Conservation (phyloP, 371 early-diverging fungal species). For the Gilbertella persicaria region DNA sequence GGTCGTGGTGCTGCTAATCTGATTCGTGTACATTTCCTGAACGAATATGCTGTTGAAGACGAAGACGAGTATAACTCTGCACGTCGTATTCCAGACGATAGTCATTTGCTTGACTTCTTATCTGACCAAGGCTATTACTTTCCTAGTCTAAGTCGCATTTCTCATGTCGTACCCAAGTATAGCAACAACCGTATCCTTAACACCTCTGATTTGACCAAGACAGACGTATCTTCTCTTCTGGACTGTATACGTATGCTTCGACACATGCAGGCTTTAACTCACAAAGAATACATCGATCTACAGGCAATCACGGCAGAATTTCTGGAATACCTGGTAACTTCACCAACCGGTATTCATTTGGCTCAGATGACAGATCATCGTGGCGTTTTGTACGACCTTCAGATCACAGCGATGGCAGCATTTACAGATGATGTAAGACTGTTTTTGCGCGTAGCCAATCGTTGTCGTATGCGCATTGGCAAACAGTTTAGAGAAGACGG, state of each 20-base stretch:
- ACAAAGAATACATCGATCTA: slow-evolving; percentile 65
- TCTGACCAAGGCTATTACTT: slow-evolving; percentile 69
- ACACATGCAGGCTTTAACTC: slow-evolving; percentile 57
- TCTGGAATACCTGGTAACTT: slow-evolving; percentile 60
- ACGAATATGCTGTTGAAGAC: slow-evolving; percentile 56
- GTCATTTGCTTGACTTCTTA: slow-evolving; percentile 56
- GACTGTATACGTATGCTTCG: slow-evolving; percentile 61
- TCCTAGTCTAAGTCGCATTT: slow-evolving; percentile 58
- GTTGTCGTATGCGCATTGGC: slow-evolving; percentile 64
- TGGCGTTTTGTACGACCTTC: slow-evolving; percentile 65
- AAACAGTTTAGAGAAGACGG: slow-evolving; percentile 47
- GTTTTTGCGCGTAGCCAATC: slow-evolving; percentile 62
- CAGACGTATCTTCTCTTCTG: slow-evolving; percentile 54
- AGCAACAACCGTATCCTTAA: slow-evolving; percentile 36
- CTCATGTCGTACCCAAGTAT: slow-evolving; percentile 58
- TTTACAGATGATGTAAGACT: slow-evolving; percentile 66
- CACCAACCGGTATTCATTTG: slow-evolving; percentile 60
- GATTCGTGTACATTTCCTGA: slow-evolving; percentile 59
- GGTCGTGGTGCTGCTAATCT: slow-evolving; percentile 65
- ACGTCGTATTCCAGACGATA: slow-evolving; percentile 53
- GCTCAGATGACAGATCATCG: slow-evolving; percentile 68
- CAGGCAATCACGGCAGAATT: slow-evolving; percentile 58
- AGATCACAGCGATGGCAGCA: slow-evolving; percentile 62
- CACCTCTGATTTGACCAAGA: slow-evolving; percentile 46
- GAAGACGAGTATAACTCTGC: slow-evolving; percentile 51